A percentile compares a stretch with the other conserved stretches of the same genome.
Conservation (phyloP, 2,329 filamentous ascomycete species). For the Aspergillus versicolor region DNA sequence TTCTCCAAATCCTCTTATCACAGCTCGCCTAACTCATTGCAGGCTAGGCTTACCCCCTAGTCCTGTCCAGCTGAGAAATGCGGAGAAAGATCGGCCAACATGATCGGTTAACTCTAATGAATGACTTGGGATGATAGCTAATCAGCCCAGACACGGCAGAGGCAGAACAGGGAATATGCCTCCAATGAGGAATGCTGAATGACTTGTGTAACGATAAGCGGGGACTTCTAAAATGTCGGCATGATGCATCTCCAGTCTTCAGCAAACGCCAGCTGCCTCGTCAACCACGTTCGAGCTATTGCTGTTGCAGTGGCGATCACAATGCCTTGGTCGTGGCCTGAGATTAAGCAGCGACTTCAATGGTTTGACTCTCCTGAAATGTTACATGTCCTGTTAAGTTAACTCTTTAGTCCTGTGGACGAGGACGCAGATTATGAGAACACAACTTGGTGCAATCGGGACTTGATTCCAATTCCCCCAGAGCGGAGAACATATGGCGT, state of each 20-base stretch:
- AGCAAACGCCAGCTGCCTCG: neutral
- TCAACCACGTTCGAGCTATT: neutral
- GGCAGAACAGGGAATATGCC: neutral
- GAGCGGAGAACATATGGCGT: constrained; percentile 6
- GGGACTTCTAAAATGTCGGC: neutral
- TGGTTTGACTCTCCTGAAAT: neutral
- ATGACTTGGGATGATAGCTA: neutral
- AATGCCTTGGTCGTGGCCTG: constrained; percentile 8
- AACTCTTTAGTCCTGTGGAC: neutral
- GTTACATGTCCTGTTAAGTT: neutral
- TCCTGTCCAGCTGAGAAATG: neutral
- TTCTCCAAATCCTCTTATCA: neutral
- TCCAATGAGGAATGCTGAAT: neutral
- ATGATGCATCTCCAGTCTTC: neutral
- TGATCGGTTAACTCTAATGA: neutral
- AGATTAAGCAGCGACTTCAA: constrained; percentile 4
- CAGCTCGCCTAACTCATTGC: neutral
- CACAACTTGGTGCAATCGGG: constrained; percentile 8
- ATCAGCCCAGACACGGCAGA: neutral
- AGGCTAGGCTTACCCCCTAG: neutral
- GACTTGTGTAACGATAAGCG: constrained; percentile 6
- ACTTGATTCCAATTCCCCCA: constrained; percentile 6
- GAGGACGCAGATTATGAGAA: constrained; percentile 10
- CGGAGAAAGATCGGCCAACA: neutral
- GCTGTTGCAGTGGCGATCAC: neutral